Evolutionary conservation across 805 yeast genomes (phyloP).

Genomic region (Yamadazyma sp.): DNA sequence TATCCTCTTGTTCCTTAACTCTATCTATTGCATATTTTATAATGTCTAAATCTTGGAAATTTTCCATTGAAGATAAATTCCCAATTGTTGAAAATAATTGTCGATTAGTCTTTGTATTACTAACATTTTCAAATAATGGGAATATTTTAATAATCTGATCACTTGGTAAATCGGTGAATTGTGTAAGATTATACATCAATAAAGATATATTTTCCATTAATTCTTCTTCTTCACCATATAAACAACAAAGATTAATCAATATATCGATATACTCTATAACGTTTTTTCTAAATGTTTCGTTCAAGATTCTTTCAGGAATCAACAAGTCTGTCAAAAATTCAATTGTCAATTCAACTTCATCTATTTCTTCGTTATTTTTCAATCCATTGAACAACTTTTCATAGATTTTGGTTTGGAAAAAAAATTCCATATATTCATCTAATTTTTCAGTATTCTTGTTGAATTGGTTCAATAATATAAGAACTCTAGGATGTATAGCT

Average conservation of each 20-base stretch:
- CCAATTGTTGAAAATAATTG: conserved; percentile 34
- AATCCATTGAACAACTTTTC: neutral
- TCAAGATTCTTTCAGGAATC: conserved; percentile 10
- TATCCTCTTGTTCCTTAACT: conserved; percentile 6
- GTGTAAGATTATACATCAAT: conserved; percentile 19
- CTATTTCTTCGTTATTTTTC: neutral
- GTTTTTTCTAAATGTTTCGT: conserved; percentile 3
- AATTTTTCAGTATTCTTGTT: conserved; percentile 22
- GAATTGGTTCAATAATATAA: conserved; percentile 31
- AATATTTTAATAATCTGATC: conserved; percentile 5
- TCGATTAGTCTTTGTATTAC: conserved; percentile 15
- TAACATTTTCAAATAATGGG: conserved; percentile 9
- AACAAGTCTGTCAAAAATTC: conserved; percentile 14
- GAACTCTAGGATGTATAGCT: conserved; percentile 13
- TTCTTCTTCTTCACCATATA: conserved; percentile 12
- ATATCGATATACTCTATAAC: conserved; percentile 7
- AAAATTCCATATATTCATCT: conserved; percentile 15
- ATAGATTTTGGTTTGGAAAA: conserved; percentile 9
- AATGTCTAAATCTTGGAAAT: conserved; percentile 18
- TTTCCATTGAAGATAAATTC: conserved; percentile 30
- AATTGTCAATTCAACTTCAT: conserved; percentile 3
- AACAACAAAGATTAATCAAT: conserved; percentile 3
- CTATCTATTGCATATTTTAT: conserved; percentile 16
- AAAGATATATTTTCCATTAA: conserved; percentile 11
- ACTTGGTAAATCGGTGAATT: conserved; percentile 15